Base-by-base conservation (phyloP, 495 filamentous ascomycete genomes). In the Oleoguttula mirabilis region DNA sequence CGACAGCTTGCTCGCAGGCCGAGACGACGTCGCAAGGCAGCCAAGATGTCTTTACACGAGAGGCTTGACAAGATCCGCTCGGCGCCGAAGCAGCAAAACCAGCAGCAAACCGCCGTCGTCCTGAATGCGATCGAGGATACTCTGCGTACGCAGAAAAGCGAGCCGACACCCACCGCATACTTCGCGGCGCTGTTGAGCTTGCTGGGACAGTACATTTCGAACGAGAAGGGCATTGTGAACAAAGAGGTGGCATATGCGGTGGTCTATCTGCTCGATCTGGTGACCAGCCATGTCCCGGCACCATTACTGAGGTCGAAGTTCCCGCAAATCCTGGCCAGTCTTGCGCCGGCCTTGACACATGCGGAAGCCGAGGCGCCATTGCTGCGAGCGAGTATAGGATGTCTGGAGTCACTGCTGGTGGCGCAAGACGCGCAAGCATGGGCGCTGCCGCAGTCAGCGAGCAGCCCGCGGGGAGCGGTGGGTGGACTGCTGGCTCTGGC, bases 181-280 rank as follows among this genome's bases (percentile, higher is more conserved):
- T 92, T 96, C 52, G 84, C 85, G n/a, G 86, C 92, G 2, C 72
- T 98, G n/a, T 71, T 98, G 30, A 86, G 88, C 24, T 69, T 98
- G 4, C 74, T 98, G 11, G 76, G 75, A 41, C 82, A 88, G 61
- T 76, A 82, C 1, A 68, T 82, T 14, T 77, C 75, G 14, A 62
- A 70, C 30, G 60, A 68, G 3, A 64, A 69, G 42, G 75, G 74
- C 28, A 71, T 77, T 22, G 64, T 80, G 39, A 92, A 93, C 61
- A 88, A 85, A 60, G 82, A 90, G 36, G 66, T 92, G 28, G 82
- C 82, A 17, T 77, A 79, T 16, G 85, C 90, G 11, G 82, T 94
- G 46, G 83, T 98, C 42, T 98, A 98, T 62, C 77, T 98, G 12
- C 84, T 98, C 66, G 90, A 98, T 61, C 65, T 88, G 49, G 76